Conservation (phyloP, 495 filamentous ascomycete species). For the Talaromyces liani region DNA sequence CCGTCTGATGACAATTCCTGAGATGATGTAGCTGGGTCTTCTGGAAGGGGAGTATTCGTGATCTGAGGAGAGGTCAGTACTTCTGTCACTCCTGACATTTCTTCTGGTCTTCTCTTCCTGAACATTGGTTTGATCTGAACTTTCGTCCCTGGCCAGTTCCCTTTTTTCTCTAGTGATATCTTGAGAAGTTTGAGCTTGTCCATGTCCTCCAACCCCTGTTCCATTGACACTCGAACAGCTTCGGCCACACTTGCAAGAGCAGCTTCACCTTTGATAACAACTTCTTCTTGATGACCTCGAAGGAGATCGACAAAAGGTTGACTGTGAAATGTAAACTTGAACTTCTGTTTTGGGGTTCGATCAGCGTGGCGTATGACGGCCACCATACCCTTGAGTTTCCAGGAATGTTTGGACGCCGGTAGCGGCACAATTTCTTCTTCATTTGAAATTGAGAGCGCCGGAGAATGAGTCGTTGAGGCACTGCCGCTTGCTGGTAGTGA, state of each 20-base stretch:
- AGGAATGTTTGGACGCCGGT: conserved; percentile 87
- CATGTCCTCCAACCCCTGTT: conserved; percentile 71
- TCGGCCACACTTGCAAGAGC: conserved; percentile 83
- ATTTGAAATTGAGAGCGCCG: conserved; percentile 20
- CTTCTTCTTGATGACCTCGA: conserved; percentile 92
- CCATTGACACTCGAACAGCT: conserved; percentile 72
- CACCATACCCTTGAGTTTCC: conserved; percentile 98
- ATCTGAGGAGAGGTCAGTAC: conserved; percentile 9
- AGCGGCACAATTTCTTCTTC: conserved; percentile 45
- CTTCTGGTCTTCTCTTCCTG: conserved; percentile 64
- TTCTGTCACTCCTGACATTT: conserved; percentile 26
- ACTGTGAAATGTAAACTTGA: conserved; percentile 98
- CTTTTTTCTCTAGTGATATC: conserved; percentile 84
- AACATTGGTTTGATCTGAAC: conserved; percentile 99
- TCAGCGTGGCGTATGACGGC: conserved; percentile 94
- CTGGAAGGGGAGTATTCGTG: not conserved
- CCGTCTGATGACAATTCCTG: conserved; percentile 15
- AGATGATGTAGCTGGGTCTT: conserved; percentile 18
- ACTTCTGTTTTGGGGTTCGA: conserved; percentile 96
- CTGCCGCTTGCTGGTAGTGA: conserved; percentile 19
- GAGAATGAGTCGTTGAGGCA: conserved; percentile 25
- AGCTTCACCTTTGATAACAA: conserved; percentile 84
- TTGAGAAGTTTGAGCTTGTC: conserved; percentile 77
- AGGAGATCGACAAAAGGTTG: conserved; percentile 91
- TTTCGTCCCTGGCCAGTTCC: conserved; percentile 89